Conservation (phyloP, 2,329 filamentous ascomycete species). For the Aspergillus fijiensis region DNA sequence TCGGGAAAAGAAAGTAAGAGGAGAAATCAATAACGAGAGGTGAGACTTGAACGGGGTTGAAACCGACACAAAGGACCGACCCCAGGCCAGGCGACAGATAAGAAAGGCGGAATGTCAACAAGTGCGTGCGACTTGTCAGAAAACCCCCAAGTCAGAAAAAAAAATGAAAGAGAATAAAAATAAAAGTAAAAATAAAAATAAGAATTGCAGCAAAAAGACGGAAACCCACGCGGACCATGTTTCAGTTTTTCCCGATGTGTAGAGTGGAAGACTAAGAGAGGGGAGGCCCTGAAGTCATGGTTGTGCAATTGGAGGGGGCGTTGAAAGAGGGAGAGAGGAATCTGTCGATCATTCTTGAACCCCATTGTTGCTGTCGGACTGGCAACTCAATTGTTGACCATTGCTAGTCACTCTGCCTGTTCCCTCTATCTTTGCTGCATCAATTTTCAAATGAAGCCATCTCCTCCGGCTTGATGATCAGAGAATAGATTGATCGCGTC, state of each 20-base stretch:
- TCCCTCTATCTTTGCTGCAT: too few species aligned
- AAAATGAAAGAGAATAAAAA: not conserved
- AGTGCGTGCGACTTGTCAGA: conserved; percentile 2
- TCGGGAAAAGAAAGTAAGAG: not conserved
- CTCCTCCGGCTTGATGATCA: not conserved
- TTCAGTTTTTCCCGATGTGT: conserved; percentile 1
- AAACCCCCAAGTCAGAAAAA: not conserved
- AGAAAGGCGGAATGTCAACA: conserved; percentile 3
- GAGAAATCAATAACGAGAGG: not conserved
- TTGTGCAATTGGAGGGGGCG: not conserved
- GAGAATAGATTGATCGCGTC: not conserved
- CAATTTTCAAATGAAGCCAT: too few species aligned
- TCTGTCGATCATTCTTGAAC: conserved; percentile 4
- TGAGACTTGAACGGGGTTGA: not conserved
- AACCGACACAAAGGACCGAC: not conserved
- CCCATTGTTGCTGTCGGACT: conserved; percentile 5
- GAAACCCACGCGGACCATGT: not conserved
- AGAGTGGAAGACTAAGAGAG: not conserved
- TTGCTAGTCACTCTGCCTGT: too few species aligned
- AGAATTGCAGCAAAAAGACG: not conserved
- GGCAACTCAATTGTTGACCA: not conserved
- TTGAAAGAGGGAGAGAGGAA: not conserved
- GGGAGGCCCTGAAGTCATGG: not conserved
- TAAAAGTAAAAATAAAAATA: not conserved
- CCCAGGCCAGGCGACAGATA: not conserved